Evolutionary conservation across 345 rosid species (phyloP), one percentile per base, ranked within the genome.

Genomic region (Trapa incisa): DNA sequence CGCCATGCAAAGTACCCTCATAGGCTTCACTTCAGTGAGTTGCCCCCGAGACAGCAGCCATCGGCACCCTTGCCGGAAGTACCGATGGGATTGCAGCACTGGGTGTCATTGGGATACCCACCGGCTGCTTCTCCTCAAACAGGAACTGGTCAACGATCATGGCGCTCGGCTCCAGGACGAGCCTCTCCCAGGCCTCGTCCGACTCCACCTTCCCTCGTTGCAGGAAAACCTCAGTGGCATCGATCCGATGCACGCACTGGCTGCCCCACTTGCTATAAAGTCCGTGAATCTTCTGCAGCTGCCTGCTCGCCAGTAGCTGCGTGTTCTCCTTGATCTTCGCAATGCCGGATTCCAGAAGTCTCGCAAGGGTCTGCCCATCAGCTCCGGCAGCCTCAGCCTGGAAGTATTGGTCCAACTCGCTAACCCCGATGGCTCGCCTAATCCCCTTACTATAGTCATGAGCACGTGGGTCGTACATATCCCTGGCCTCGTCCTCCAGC

Each of bases 391-490:
- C 13, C 70, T 85, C 91, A 0, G 65, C 43, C 0, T 89, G 76
- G 10, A 92, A 68, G 58, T 75, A 89, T 0, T 68, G 76, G 73
- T 92, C 98, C 22, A 92, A 64, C 74, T 92, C 98, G 11, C 91
- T 85, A 1, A 89, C 84, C 47, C 96, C 98, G 33, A 89, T 89
- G 0, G 97, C 97, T 0, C 92, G 84, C 29, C 93, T 75, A 22
- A 92, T 86, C 3, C 98, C 97, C 1, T 22, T 22, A 22, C 35
- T 56, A 0, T 85, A 74, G 50, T 92, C 83, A 73, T 88, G 83
- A 0, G 75, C 77, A 1, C 2, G 68, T 9, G 89, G 93, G 67
- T 84, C 83, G 47, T 86, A 85, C 8, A 86, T 70, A 32, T 65
- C 57, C 56, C 80, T 76, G 1, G 80, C 96, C 80, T 92, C 97